Conservation (phyloP, 768 basidiomycete species). For the Russula ochroleuca region DNA sequence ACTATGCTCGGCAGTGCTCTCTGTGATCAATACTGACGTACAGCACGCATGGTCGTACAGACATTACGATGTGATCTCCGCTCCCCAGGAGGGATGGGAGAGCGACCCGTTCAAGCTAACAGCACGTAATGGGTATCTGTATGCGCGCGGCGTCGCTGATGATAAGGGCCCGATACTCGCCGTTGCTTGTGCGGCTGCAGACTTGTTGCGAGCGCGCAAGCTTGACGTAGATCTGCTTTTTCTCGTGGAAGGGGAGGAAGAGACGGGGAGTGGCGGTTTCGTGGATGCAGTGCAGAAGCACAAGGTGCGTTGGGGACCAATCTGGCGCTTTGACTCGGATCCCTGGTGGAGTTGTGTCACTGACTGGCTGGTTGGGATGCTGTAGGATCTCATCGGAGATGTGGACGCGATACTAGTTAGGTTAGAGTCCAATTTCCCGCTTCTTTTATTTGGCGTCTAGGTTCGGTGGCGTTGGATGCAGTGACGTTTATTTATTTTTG, state of each 20-base stretch:
- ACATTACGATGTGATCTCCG: slow-evolving; percentile 96
- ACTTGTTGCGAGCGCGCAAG: slow-evolving; percentile 63
- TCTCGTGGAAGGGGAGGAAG: slow-evolving; percentile 94
- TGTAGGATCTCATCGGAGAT: slow-evolving; percentile 71
- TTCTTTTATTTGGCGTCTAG: neutral
- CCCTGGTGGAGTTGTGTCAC: neutral
- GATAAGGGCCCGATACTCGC: slow-evolving; percentile 96
- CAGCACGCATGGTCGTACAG: slow-evolving; percentile 37
- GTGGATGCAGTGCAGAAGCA: slow-evolving; percentile 65
- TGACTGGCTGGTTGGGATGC: neutral
- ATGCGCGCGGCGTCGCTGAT: slow-evolving; percentile 89
- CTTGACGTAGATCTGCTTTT: slow-evolving; percentile 86
- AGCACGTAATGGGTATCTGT: slow-evolving; percentile 84
- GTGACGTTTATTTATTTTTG: neutral
- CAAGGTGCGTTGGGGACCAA: slow-evolving; percentile 49
- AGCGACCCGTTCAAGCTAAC: slow-evolving; percentile 79
- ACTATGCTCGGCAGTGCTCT: neutral
- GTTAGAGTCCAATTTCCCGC: slow-evolving; percentile 35
- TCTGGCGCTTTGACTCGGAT: neutral
- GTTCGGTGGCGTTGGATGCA: neutral
- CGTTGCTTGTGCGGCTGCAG: slow-evolving; percentile 83
- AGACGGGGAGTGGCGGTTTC: slow-evolving; percentile 88
- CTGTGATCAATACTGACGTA: neutral
- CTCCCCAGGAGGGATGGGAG: slow-evolving; percentile 68
- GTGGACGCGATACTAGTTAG: slow-evolving; percentile 89